phyloP scores from a whole-genome alignment of 495 filamentous ascomycete species.

The Daldinia vernicosa region DNA sequence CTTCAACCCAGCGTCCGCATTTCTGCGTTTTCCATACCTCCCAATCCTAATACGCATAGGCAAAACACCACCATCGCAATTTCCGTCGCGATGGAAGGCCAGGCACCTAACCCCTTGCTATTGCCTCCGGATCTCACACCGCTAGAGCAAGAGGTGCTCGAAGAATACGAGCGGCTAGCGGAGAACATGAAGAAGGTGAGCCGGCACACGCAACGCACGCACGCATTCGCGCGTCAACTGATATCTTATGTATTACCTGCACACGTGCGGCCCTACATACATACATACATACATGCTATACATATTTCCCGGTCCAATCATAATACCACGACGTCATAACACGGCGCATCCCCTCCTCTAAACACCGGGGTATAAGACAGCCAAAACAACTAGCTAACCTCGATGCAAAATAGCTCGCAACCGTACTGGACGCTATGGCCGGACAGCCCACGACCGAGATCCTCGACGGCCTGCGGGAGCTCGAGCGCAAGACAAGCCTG shows the following conservation, averaged over 20 bases:
- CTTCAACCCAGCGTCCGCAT: not conserved
- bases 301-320: not conserved
- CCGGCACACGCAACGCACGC: constrained; percentile 19
- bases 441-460: constrained; percentile 73
- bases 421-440: constrained; percentile 67
- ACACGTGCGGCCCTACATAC: not conserved
- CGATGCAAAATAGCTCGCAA: constrained; percentile 62
- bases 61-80: not conserved
- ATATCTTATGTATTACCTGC: too few relatives aligned
- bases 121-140: constrained; percentile 69
- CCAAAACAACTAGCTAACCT: constrained; percentile 3
- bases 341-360: too few relatives aligned
- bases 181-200: constrained; percentile 90
- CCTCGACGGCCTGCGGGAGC: constrained; percentile 81
- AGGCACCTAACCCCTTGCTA: constrained; percentile 40
- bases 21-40: not conserved
- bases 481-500: constrained; percentile 92
- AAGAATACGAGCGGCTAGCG: constrained; percentile 87
- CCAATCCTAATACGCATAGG: not conserved
- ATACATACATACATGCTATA: not conserved
- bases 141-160: constrained; percentile 91
- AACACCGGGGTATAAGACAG: not conserved
- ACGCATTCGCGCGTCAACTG: constrained; percentile 3
- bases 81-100: constrained; percentile 45
- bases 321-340: too few relatives aligned